Base-by-base conservation (phyloP, 1,284 basidiomycete species). In the Tylopilus orsonianus region DNA sequence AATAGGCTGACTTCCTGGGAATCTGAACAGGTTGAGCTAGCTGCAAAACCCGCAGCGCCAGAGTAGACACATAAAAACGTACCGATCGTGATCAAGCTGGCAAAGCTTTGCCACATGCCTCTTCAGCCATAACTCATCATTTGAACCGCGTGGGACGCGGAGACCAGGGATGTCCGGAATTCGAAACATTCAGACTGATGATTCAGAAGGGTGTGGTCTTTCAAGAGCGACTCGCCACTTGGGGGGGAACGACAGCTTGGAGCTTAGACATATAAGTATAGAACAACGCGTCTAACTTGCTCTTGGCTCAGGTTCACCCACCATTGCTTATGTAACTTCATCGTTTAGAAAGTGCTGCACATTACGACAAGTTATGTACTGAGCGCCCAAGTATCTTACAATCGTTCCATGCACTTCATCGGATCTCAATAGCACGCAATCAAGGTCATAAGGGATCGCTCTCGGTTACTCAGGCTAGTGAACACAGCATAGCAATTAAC, bases 1-100 rank as follows among this genome's bases (percentile, higher is more conserved):
- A 58, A 97, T 84, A 12, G 94, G 94, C 64, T 97, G 95, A 61
- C 89, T 89, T 14, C 95, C 94, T 23, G 93, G 93, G 70, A 97
- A 97, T 56, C 91, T 91, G 46, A 18, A 24, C 14, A 40, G 34
- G 35, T 24, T 52, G 29, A 55, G 52, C 42, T 36, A 22, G 32
- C 29, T 46, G 41, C 19, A 50, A 35, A 38, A 30, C 32, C 5
- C 20, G 37, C 14, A 12, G 44, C 4, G 22, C n/a, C 10, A 26
- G 41, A 30, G 39, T 37, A 27, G 23, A 37, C 30, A 44, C 41
- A 13, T n/a, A 52, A 53, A 53, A 53, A 57, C 62, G 49, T 49
- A 85, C 81, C 78, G 78, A 53, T 79, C 73, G 47, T 79, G 69
- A 37, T 81, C 77, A 27, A 90, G 68, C 5, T 73, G 71, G 64